A percentile compares a stretch with the other conserved stretches of the same genome.
phyloP scores from a whole-genome alignment of 1,139 yeast species.

The Kluyveromyces sp. region DNA sequence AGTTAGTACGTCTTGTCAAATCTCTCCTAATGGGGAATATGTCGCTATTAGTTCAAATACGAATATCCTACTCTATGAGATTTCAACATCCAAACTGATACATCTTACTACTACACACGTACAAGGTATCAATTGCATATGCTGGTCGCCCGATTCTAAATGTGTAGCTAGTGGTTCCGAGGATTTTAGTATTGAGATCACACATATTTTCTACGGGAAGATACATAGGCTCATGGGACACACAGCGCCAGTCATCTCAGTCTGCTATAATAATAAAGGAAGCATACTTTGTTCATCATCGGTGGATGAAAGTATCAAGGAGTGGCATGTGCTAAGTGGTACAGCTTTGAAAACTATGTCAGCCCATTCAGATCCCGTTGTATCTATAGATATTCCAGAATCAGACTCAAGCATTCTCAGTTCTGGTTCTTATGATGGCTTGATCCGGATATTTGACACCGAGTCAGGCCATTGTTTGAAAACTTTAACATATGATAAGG shows the following conservation, averaged over 20 bases:
- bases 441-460: constrained; percentile 78
- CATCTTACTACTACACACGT: constrained; percentile 28
- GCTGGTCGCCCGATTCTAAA: constrained; percentile 68
- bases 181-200: constrained; percentile 71
- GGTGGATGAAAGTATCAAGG: constrained; percentile 81
- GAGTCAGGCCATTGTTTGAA: constrained; percentile 86
- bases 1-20: constrained; percentile 40
- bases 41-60: constrained; percentile 53
- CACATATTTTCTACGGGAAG: constrained; percentile 50
- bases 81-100: constrained; percentile 29
- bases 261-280: constrained; percentile 68
- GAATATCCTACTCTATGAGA: constrained; percentile 39
- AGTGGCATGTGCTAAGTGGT: constrained; percentile 81
- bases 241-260: constrained; percentile 72
- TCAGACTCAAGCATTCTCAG: constrained; percentile 79
- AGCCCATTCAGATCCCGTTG: constrained; percentile 91
- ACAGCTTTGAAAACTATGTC: constrained; percentile 69
- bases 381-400: constrained; percentile 55
- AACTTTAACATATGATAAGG: constrained; percentile 67
- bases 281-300: constrained; percentile 76
- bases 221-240: constrained; percentile 67
- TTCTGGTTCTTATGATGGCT: constrained; percentile 87
- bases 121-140: constrained; percentile 21
- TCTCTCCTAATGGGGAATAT: constrained; percentile 56
- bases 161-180: constrained; percentile 81